These are phyloP conservation scores for Solanum rostratum DNA, from an alignment of 257 asterid genomes.

Conservation along the genomic window DNA sequence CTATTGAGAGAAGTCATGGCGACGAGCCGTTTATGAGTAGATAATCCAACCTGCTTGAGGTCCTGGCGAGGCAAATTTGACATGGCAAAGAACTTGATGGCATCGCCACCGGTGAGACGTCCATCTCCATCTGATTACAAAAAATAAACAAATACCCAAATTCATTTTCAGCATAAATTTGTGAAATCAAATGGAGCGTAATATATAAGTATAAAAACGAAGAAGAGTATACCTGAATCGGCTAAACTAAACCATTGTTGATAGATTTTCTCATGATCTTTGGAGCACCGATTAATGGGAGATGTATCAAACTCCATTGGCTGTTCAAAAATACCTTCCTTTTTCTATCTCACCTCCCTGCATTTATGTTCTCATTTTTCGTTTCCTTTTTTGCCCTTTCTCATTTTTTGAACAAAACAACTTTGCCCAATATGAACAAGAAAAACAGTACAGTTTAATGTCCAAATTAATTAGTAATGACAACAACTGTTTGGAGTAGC, in stretches of 20 bases:
- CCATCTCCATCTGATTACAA: conserved; percentile 73
- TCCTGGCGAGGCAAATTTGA: conserved; percentile 84
- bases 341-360: background rate
- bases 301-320: conserved; percentile 79
- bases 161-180: background rate
- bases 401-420: no score
- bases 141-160: background rate
- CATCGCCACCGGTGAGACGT: conserved; percentile 77
- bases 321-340: background rate
- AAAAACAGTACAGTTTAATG: no score
- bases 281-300: conserved; percentile 75
- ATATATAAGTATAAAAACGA: background rate
- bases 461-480: no score
- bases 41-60: conserved; percentile 55
- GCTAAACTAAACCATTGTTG: conserved; percentile 69
- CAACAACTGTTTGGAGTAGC: no score
- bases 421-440: no score
- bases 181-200: background rate
- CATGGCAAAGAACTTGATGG: conserved; percentile 76
- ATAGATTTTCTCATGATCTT: conserved; percentile 71
- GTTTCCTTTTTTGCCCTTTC: background rate
- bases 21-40: no score
- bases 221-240: conserved; percentile 58
- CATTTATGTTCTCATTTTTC: background rate
- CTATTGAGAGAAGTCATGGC: no score